Evolutionary conservation across 2,329 filamentous ascomycete genomes (phyloP).

Genomic region (Bipolaris gigantea): DNA sequence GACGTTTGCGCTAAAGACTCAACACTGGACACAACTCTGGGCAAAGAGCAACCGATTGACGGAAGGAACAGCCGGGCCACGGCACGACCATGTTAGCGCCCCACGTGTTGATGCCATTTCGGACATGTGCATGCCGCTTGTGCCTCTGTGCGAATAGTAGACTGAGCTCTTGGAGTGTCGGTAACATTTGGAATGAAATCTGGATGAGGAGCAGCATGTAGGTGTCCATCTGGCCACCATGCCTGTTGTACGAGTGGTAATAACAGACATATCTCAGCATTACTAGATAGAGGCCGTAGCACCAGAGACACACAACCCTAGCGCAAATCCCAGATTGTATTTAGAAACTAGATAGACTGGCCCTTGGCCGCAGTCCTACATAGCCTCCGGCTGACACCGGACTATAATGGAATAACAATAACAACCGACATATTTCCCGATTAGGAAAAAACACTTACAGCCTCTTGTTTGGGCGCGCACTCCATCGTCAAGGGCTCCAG

Average conservation of each 20-base stretch:
- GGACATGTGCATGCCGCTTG: background rate
- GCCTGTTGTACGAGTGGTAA: background rate
- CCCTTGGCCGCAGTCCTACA: no score
- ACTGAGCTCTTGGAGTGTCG: background rate
- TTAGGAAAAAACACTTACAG: background rate
- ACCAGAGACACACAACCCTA: no score
- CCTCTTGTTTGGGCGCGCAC: background rate
- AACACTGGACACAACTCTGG: conserved; percentile 1
- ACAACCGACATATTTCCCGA: background rate
- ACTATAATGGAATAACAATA: no score
- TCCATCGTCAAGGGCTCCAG: no score
- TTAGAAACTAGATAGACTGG: no score
- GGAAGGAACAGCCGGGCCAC: background rate
- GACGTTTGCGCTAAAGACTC: conserved; percentile 1
- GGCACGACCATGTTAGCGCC: background rate
- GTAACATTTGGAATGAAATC: background rate
- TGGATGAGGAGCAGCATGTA: background rate
- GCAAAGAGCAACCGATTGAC: conserved; percentile 5
- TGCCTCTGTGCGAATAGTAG: background rate
- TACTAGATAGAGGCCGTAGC: no score
- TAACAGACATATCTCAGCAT: background rate
- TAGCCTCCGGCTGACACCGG: no score
- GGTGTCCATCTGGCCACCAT: background rate
- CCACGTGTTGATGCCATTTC: background rate
- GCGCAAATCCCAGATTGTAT: no score